These are phyloP conservation scores for Schwanniomyces sp. DNA, from an alignment of 805 yeast species.

Conservation along the genomic window DNA sequence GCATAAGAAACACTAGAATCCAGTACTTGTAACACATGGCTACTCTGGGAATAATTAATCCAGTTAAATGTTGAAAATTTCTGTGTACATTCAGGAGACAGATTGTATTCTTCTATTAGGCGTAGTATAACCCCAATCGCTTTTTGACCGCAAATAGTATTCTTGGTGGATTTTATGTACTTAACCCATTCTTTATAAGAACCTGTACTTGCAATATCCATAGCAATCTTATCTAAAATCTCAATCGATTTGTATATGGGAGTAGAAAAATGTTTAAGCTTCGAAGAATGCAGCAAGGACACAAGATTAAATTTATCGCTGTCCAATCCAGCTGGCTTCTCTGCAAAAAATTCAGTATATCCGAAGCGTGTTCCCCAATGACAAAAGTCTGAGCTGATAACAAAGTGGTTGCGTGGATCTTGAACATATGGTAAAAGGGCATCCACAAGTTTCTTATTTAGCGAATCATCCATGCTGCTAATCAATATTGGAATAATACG, in stretches of 20 bases:
- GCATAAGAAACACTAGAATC: slow-evolving; percentile 94
- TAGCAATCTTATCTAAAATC: slow-evolving; percentile 66
- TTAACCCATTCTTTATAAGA: slow-evolving; percentile 58
- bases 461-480: slow-evolving; percentile 53
- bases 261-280: slow-evolving; percentile 15
- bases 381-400: slow-evolving; percentile 88
- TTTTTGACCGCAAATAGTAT: slow-evolving; percentile 91
- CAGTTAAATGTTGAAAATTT: slow-evolving; percentile 46
- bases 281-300: slow-evolving; percentile 6
- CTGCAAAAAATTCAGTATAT: slow-evolving; percentile 35
- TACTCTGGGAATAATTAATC: slow-evolving; percentile 82
- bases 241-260: slow-evolving; percentile 77
- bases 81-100: slow-evolving; percentile 5
- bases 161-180: slow-evolving; percentile 70
- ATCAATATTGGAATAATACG: slow-evolving; percentile 77
- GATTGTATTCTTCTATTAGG: slow-evolving; percentile 42
- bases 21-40: slow-evolving; percentile 38
- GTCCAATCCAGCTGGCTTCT: slow-evolving; percentile 13
- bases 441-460: slow-evolving; percentile 47
- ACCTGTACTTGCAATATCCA: slow-evolving; percentile 59
- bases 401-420: slow-evolving; percentile 62
- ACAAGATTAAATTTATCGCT: slow-evolving; percentile 17
- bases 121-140: slow-evolving; percentile 70
- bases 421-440: slow-evolving; percentile 53
- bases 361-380: slow-evolving; percentile 73